Conservation (phyloP, 164 flowering plant genomes). For the Vitis riparia region DNA sequence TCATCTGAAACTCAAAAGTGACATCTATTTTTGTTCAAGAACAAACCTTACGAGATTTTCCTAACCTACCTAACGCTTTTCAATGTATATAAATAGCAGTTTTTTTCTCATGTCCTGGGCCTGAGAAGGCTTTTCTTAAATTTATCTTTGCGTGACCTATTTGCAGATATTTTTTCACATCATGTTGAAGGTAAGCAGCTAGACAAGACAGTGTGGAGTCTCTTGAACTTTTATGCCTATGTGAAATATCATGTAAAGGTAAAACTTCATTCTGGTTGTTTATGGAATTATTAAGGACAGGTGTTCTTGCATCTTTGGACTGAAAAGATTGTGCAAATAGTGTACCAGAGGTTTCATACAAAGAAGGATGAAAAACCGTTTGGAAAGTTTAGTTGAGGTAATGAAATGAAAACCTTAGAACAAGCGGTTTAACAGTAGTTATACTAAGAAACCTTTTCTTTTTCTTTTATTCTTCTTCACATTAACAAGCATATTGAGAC, state of each 20-base stretch:
- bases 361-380: conserved; percentile 67
- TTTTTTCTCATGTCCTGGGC: too few relatives aligned
- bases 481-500: neutral
- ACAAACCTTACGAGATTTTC: neutral
- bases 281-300: neutral
- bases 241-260: conserved; percentile 87
- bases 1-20: neutral
- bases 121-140: neutral
- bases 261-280: conserved; percentile 7
- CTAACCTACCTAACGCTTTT: neutral
- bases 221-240: conserved; percentile 69
- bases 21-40: neutral
- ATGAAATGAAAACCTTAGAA: conserved; percentile 8
- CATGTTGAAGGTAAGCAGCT: conserved; percentile 59
- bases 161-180: conserved; percentile 57
- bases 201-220: conserved; percentile 68
- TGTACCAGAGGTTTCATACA: conserved; percentile 74
- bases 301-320: neutral
- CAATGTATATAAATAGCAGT: too few relatives aligned
- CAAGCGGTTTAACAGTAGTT: neutral
- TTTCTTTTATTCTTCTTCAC: neutral
- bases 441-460: neutral
- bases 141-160: neutral
- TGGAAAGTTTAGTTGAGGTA: conserved; percentile 73
- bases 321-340: conserved; percentile 34